A percentile compares a stretch with the other conserved stretches of the same genome.
Evolutionary conservation across 2,329 filamentous ascomycete genomes (phyloP).

Genomic region (Exophiala phaeomuriformis): DNA sequence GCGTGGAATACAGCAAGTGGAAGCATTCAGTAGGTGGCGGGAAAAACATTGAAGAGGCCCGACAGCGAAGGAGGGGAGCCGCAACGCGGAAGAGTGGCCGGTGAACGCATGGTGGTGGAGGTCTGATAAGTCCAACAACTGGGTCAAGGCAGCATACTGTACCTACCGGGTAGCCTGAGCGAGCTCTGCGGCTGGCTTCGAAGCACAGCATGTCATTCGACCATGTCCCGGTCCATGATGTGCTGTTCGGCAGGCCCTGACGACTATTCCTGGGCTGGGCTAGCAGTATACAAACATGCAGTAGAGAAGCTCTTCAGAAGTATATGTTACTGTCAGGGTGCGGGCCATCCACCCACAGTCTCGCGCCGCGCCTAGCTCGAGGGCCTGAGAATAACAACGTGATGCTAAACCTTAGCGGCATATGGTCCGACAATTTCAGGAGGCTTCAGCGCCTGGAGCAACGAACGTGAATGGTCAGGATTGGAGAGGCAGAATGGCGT

Average conservation of each 20-base stretch:
- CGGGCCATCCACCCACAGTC: constrained; percentile 6
- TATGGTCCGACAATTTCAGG: constrained; percentile 20
- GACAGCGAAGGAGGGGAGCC: constrained; percentile 8
- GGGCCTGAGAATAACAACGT: constrained; percentile 9
- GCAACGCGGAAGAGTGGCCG: constrained; percentile 7
- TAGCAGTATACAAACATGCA: constrained; percentile 2
- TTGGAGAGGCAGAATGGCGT: constrained; percentile 2
- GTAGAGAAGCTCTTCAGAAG: not conserved
- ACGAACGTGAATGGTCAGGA: constrained; percentile 11
- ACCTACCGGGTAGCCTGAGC: too few relatives aligned
- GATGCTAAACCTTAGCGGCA: constrained; percentile 15
- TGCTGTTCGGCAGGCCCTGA: constrained; percentile 6
- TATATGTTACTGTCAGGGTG: not conserved
- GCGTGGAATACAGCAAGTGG: constrained; percentile 18
- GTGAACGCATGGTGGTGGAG: constrained; percentile 11
- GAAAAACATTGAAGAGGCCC: constrained; percentile 7
- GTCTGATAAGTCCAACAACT: constrained; percentile 6
- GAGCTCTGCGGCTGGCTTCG: too few relatives aligned
- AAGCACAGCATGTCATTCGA: not conserved
- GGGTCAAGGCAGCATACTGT: too few relatives aligned
- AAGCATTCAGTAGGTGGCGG: constrained; percentile 5
- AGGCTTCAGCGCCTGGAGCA: constrained; percentile 19
- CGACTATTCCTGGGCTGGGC: constrained; percentile 7
- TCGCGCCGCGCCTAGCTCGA: constrained; percentile 22
- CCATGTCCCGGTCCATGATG: constrained; percentile 10